Evolutionary conservation across 2,329 filamentous ascomycete genomes (phyloP).

Genomic region (Xylariaceae sp.): DNA sequence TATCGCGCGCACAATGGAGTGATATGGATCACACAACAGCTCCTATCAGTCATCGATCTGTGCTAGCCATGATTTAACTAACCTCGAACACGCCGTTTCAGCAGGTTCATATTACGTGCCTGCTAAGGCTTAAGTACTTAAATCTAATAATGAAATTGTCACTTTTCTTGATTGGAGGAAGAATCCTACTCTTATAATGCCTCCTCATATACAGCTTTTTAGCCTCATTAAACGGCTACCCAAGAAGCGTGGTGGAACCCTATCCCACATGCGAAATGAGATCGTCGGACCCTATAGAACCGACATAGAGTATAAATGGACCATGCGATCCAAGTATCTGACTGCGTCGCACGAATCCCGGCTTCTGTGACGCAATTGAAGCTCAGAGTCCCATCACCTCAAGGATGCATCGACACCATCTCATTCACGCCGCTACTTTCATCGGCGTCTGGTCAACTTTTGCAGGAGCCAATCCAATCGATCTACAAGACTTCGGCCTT

Average conservation of each 20-base stretch:
- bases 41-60: too few relatives aligned
- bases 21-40: too few relatives aligned
- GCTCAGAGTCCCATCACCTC: neutral
- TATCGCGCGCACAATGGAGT: too few relatives aligned
- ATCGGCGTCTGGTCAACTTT: slow-evolving; percentile 24
- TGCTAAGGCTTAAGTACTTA: too few relatives aligned
- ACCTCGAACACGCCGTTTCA: too few relatives aligned
- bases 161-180: neutral
- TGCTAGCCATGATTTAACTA: too few relatives aligned
- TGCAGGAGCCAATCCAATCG: slow-evolving; percentile 30
- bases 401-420: slow-evolving; percentile 14
- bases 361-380: neutral
- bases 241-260: neutral
- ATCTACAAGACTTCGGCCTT: slow-evolving; percentile 35
- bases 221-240: slow-evolving; percentile 16
- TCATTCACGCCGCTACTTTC: slow-evolving; percentile 6
- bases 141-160: too few relatives aligned
- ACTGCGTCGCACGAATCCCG: neutral
- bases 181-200: neutral
- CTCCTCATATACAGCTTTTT: neutral
- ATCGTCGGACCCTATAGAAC: slow-evolving; percentile 7
- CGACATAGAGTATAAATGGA: slow-evolving; percentile 7
- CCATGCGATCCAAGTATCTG: neutral
- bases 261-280: slow-evolving; percentile 3
- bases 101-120: too few relatives aligned